These are phyloP conservation scores for Stephania japonica DNA, from an alignment of 164 flowering plant species.

Conservation along the genomic window DNA sequence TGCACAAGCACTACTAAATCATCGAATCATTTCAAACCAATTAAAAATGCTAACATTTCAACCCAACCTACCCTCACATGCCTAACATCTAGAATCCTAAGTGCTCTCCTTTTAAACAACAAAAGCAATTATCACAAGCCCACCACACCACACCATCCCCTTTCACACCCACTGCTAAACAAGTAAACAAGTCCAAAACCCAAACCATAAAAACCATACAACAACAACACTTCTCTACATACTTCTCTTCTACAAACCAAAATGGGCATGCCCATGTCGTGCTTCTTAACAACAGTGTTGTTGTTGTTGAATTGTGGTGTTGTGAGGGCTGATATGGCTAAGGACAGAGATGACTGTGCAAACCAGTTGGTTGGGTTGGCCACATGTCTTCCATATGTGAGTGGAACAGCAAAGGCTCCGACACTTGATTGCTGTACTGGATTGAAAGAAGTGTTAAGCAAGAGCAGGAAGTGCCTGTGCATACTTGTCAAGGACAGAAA, in stretches of 20 bases:
- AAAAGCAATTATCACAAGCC: not conserved
- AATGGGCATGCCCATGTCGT: not conserved
- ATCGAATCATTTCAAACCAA: not conserved
- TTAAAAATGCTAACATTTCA: not conserved
- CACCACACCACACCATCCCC: not conserved
- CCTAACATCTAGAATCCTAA: not conserved
- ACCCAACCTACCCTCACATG: not conserved
- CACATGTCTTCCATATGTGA: constrained; percentile 61
- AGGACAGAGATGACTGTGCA: constrained; percentile 57
- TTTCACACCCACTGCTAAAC: not conserved
- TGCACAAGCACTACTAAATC: not conserved
- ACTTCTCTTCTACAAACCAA: not conserved
- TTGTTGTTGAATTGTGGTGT: constrained; percentile 6
- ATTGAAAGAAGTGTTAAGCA: constrained; percentile 42
- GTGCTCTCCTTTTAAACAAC: not conserved
- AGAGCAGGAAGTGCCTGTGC: constrained; percentile 63
- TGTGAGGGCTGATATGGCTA: constrained; percentile 31
- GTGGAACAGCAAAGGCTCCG: constrained; percentile 53
- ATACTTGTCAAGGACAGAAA: constrained; percentile 57
- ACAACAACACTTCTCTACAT: not conserved
- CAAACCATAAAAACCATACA: not conserved
- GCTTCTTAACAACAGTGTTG: constrained; percentile 11
- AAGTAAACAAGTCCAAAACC: not conserved
- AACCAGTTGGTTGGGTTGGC: constrained; percentile 46
- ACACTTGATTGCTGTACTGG: constrained; percentile 72